These are phyloP conservation scores for Lecanicillium sp. DNA, from an alignment of 2,329 filamentous ascomycete genomes.

Conservation along the genomic window DNA sequence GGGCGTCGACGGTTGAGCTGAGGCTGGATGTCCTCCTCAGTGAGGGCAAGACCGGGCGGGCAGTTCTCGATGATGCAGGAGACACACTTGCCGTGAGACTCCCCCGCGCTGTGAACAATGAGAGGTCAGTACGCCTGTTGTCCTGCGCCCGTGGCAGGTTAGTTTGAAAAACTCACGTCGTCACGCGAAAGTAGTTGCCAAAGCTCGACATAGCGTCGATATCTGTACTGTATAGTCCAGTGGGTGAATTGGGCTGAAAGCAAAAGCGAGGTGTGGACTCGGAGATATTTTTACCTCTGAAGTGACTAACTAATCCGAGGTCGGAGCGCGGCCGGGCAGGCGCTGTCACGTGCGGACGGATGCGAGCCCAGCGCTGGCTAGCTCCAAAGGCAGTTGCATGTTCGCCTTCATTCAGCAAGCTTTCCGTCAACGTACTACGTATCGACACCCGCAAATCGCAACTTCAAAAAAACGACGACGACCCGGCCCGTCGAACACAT, in stretches of 20 bases:
- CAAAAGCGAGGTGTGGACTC: no score
- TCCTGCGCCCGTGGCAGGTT: neutral
- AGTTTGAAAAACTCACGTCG: constrained; percentile 54
- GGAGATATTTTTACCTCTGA: no score
- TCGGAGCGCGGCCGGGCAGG: no score
- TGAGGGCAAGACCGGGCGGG: constrained; percentile 80
- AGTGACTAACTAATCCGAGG: no score
- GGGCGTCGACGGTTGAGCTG: constrained; percentile 88
- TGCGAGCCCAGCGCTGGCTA: neutral
- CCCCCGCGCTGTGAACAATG: constrained; percentile 36
- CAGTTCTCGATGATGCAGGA: constrained; percentile 92
- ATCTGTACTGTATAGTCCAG: constrained; percentile 15
- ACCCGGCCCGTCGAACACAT: no score
- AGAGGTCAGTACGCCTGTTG: constrained; percentile 5
- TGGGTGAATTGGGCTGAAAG: constrained; percentile 10
- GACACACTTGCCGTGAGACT: constrained; percentile 84
- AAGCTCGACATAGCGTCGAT: constrained; percentile 67
- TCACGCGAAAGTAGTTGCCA: constrained; percentile 71
- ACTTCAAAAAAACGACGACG: no score
- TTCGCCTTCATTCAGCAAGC: no score
- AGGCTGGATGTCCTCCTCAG: constrained; percentile 83
- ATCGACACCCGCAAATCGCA: no score
- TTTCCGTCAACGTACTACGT: no score
- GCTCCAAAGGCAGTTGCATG: neutral
- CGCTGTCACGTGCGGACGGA: neutral